Evolutionary conservation across 2,329 filamentous ascomycete species (phyloP), one percentile per base, ranked within the genome.

Genomic region (Thermothelomyces thermophilus): DNA sequence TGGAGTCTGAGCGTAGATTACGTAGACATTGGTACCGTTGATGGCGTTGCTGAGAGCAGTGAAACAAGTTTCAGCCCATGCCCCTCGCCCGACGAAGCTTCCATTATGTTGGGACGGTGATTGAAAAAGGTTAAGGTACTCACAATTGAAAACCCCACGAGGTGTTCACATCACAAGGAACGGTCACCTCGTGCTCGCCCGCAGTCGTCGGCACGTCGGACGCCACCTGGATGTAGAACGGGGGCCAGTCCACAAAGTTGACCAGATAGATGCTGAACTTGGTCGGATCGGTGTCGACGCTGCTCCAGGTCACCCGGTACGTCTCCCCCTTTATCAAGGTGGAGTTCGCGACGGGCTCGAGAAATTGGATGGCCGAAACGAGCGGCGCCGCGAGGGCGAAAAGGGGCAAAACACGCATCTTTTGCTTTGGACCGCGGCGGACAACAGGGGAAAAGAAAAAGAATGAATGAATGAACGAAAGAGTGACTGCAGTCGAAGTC

Each of bases 181-280:
- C 61, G 4, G 63, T 60, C 41, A 71, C 67, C n/a, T 62, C 55
- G 56, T 55, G 46, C 50, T 59, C 56, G 39, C 63, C 64, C 37
- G 63, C 58, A 16, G 58, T 50, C 11, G 66, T 66, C 28, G 64
- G 62, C 28, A 71, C 58, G 53, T 67, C 57, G 26, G 60, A 50
- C n/a, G 65, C 67, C 49, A 71, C 51, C 6, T 64, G 60, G 31
- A 64, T 61, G 55, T 70, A 71, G 52, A 59, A 65, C 6, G 69
- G 69, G 34, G 69, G 69, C 65, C 66, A 72, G 59, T 69, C 65
- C 54, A 70, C 66, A 58, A 72, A 72, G 66, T 72, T 71, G 63
- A 69, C 68, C 46, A 72, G 65, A 55, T 66, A 71, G 55, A 72
- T 57, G 60, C 66, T 68, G 62, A 72, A 66, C 34, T 46, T 52